These are phyloP conservation scores for Emericellopsis terricola DNA, from an alignment of 495 filamentous ascomycete genomes.

Conservation along the genomic window DNA sequence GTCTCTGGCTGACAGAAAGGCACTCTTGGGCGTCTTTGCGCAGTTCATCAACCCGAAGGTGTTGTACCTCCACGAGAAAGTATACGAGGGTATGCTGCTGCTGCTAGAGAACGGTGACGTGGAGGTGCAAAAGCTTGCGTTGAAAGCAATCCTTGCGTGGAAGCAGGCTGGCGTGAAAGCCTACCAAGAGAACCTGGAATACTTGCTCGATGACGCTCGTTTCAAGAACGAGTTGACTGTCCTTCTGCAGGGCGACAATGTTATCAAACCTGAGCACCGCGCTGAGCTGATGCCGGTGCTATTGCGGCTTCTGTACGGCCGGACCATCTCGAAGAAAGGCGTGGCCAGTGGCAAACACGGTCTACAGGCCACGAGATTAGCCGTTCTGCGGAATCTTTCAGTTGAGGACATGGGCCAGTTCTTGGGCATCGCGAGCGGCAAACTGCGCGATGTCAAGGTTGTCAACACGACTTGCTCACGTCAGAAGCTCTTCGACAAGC, in stretches of 20 bases:
- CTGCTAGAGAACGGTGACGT: conserved; percentile 74
- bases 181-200: conserved; percentile 75
- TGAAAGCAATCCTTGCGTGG: conserved; percentile 81
- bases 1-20: conserved; percentile 48
- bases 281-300: conserved; percentile 62
- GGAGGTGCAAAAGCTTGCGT: conserved; percentile 66
- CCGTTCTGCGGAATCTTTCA: conserved; percentile 28
- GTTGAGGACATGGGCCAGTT: conserved; percentile 56
- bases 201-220: conserved; percentile 74
- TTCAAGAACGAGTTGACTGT: conserved; percentile 85
- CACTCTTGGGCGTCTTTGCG: conserved; percentile 65
- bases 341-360: conserved; percentile 37
- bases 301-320: conserved; percentile 75
- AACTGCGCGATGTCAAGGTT: conserved; percentile 39
- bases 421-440: conserved; percentile 63
- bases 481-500: conserved; percentile 31
- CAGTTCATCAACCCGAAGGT: conserved; percentile 73
- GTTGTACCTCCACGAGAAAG: conserved; percentile 59
- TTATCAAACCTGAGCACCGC: conserved; percentile 57
- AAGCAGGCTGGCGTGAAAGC: conserved; percentile 54
- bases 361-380: conserved; percentile 44
- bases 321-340: conserved; percentile 69
- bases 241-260: conserved; percentile 66
- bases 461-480: conserved; percentile 27
- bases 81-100: conserved; percentile 51